Conservation (phyloP, 148 eudicot genomes). For the Fagopyrum tataricum region DNA sequence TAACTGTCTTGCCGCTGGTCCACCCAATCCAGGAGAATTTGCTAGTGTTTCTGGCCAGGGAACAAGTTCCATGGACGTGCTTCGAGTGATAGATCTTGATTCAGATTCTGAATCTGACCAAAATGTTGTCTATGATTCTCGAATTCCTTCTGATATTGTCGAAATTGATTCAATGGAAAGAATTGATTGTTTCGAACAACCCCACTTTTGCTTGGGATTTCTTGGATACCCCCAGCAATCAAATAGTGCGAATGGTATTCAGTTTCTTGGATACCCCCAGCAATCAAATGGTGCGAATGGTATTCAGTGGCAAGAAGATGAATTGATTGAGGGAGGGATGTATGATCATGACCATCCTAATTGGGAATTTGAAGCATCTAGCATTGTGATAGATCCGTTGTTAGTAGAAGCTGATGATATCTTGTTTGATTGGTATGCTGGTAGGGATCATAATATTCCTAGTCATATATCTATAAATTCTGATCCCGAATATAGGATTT, state of each 20-base stretch:
- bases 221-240: constrained; percentile 30
- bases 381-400: constrained; percentile 29
- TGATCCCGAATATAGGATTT: constrained; percentile 29
- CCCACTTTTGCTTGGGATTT: constrained; percentile 47
- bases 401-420: constrained; percentile 17
- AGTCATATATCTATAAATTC: constrained; percentile 24
- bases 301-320: constrained; percentile 21
- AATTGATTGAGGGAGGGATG: not conserved
- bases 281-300: not conserved
- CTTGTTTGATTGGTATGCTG: constrained; percentile 13
- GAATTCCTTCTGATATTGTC: not conserved
- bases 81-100: constrained; percentile 57
- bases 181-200: constrained; percentile 36
- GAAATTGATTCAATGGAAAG: constrained; percentile 21
- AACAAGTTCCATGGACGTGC: constrained; percentile 33
- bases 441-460: constrained; percentile 13
- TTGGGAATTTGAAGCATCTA: constrained; percentile 30
- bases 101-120: constrained; percentile 72
- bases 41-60: constrained; percentile 1
- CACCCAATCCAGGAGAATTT: not conserved
- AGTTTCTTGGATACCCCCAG: constrained; percentile 32
- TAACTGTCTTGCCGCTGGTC: not conserved
- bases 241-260: not conserved
- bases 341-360: not conserved
- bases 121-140: constrained; percentile 10